phyloP scores from a whole-genome alignment of 2,329 filamentous ascomycete genomes.

The Xylaria sp. region DNA sequence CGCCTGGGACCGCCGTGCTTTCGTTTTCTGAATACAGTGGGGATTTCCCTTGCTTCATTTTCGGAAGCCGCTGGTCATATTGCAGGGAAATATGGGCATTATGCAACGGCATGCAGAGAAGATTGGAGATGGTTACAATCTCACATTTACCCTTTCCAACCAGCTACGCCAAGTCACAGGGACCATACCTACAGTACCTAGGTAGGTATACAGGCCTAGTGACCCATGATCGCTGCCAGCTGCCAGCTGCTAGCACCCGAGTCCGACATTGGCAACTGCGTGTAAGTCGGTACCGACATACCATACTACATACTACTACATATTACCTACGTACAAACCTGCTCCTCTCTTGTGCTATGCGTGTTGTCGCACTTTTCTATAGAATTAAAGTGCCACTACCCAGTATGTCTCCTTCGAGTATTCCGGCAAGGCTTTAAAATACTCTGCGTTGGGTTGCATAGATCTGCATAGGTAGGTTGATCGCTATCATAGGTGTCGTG shows the following conservation, averaged over 20 bases:
- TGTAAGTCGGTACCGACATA: conserved; percentile 18
- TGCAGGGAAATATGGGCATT: conserved; percentile 14
- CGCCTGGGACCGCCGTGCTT: not conserved
- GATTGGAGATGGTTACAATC: conserved; percentile 29
- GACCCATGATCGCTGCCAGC: conserved; percentile 11
- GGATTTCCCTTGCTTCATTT: conserved; percentile 8
- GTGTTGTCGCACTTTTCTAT: not conserved
- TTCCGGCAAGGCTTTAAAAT: not conserved
- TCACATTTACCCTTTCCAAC: conserved; percentile 29
- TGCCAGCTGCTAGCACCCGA: conserved; percentile 8
- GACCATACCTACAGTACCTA: not conserved
- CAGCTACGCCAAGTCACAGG: not conserved
- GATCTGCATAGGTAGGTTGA: not conserved
- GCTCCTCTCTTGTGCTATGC: not conserved
- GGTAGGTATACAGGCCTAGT: not conserved
- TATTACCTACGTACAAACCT: not conserved
- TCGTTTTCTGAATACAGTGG: conserved; percentile 3
- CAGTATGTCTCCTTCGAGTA: too few species aligned
- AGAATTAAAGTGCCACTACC: not conserved
- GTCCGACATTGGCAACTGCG: conserved; percentile 11
- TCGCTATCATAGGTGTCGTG: too few species aligned
- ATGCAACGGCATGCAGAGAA: conserved; percentile 17
- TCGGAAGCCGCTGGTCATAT: conserved; percentile 12
- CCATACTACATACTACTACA: too few species aligned
- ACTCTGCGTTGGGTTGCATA: not conserved